These are phyloP conservation scores for Rubia tinctorum DNA, from an alignment of 305 asterid species.

Conservation along the genomic window DNA sequence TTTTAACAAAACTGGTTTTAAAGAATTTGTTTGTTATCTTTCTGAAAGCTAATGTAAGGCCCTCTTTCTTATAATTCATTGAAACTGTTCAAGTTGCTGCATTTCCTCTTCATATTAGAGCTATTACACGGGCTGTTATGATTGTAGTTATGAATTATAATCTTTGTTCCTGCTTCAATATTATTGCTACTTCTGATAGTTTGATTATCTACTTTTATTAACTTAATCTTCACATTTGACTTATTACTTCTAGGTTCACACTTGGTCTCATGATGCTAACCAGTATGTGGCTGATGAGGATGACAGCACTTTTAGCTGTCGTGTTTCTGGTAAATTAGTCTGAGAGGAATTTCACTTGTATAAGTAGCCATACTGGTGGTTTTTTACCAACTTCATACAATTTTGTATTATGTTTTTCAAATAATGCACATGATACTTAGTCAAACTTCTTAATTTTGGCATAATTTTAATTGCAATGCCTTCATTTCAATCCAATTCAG, in stretches of 20 bases:
- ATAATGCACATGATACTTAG: no score
- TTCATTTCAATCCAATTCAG: no score
- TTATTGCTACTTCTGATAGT: no score
- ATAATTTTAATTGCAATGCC: no score
- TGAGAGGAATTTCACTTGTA: constrained; percentile 6
- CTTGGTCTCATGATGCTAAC: constrained; percentile 92
- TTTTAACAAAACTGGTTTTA: neutral
- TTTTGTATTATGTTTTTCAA: neutral
- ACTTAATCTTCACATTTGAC: constrained; percentile 8
- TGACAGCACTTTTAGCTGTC: constrained; percentile 87
- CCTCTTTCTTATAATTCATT: neutral
- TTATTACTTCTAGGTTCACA: constrained; percentile 54
- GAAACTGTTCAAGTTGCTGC: neutral
- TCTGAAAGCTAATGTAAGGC: neutral
- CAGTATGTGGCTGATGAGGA: constrained; percentile 97
- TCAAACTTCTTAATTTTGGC: no score
- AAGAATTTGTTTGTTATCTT: neutral
- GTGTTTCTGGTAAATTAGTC: constrained; percentile 76
- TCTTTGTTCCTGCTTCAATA: constrained; percentile 7
- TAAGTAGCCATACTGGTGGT: neutral
- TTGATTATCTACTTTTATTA: neutral
- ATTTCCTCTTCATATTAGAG: neutral
- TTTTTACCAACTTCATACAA: no score
- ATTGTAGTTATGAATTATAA: neutral
- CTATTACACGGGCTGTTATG: neutral